Conservation (phyloP, 352 stramenopile species). For the Lagenidium giganteum region DNA sequence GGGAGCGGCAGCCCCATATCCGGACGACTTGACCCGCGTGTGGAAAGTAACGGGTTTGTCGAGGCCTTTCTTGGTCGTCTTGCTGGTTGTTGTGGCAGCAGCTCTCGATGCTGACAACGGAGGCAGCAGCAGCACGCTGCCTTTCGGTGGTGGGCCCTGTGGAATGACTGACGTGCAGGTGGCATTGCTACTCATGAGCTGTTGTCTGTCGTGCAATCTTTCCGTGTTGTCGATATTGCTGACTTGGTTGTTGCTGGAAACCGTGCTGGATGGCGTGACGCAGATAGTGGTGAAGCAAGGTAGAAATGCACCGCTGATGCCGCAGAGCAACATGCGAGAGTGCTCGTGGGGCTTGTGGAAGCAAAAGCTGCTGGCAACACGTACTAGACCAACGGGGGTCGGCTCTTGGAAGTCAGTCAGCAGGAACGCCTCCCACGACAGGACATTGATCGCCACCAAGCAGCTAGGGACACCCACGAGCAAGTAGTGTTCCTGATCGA, state of each 20-base stretch:
- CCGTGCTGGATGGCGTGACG: neutral
- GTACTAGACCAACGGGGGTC: slow-evolving; percentile 18
- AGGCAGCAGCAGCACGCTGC: slow-evolving; percentile 55
- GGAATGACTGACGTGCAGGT: slow-evolving; percentile 43
- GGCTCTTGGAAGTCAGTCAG: slow-evolving; percentile 49
- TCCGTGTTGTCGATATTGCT: neutral
- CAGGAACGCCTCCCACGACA: slow-evolving; percentile 57
- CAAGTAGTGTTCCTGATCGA: slow-evolving; percentile 50
- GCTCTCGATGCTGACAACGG: slow-evolving; percentile 23
- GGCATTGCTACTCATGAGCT: no score
- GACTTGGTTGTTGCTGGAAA: slow-evolving; percentile 9
- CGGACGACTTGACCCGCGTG: slow-evolving; percentile 72
- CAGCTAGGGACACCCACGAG: slow-evolving; percentile 41
- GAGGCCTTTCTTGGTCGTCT: slow-evolving; percentile 21
- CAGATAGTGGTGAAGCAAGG: slow-evolving; percentile 50
- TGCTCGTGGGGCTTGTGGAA: slow-evolving; percentile 28
- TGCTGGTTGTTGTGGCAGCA: slow-evolving; percentile 18
- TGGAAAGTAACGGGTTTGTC: slow-evolving; percentile 84
- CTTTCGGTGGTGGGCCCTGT: slow-evolving; percentile 27
- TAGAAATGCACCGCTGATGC: slow-evolving; percentile 58
- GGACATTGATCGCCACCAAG: slow-evolving; percentile 52
- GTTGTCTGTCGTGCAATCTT: no score
- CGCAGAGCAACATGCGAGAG: slow-evolving; percentile 26
- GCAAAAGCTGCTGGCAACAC: slow-evolving; percentile 50
- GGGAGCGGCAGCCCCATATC: slow-evolving; percentile 42